Percentiles rank a stretch among this genome's conserved stretches.
phyloP scores from a whole-genome alignment of 371 early-diverging fungal genomes.

The Blastocladiella emersonii region DNA sequence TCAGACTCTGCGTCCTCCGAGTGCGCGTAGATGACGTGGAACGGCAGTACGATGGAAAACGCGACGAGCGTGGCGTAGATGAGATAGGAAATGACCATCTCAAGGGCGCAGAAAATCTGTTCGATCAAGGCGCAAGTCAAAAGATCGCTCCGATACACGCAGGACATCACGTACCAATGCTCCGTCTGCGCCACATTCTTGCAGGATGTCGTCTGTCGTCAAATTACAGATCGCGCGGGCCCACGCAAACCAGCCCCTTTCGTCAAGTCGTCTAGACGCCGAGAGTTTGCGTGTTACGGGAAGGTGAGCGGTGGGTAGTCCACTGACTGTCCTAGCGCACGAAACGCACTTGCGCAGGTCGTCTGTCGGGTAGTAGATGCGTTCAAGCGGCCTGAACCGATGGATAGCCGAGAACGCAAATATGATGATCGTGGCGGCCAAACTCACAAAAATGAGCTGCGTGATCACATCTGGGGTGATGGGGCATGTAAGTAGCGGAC shows the following conservation, averaged over 20 bases:
- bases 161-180: neutral
- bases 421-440: neutral
- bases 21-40: neutral
- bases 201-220: neutral
- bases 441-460: neutral
- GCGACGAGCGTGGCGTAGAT: neutral
- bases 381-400: neutral
- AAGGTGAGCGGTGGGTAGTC: too few species aligned
- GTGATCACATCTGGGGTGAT: neutral
- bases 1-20: neutral
- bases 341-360: neutral
- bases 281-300: neutral
- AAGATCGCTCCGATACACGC: neutral
- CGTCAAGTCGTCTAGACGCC: too few species aligned
- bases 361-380: neutral
- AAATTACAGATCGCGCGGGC: neutral
- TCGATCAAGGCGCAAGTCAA: neutral
- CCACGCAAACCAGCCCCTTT: neutral
- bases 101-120: neutral
- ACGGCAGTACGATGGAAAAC: neutral
- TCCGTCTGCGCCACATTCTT: neutral
- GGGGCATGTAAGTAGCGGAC: neutral
- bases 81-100: neutral
- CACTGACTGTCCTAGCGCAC: too few species aligned
- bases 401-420: neutral